Evolutionary conservation across 176 grass and related monocot genomes (phyloP).

Genomic region (Bothriochloa decipiens): DNA sequence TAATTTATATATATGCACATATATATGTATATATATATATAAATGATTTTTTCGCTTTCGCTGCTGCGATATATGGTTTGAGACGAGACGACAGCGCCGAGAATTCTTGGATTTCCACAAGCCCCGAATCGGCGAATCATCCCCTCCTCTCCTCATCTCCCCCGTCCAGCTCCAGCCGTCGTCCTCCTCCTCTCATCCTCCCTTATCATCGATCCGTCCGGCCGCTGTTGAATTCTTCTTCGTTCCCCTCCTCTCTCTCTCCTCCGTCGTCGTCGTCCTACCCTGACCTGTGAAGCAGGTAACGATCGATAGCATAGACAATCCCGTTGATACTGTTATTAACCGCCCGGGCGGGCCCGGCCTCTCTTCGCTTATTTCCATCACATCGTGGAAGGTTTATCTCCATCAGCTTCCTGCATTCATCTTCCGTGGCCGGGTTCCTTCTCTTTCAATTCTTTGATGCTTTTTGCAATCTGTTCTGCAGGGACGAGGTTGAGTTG

Average conservation of each 20-base stretch:
- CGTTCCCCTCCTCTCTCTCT: not conserved
- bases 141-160: constrained; percentile 25
- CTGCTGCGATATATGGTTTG: constrained; percentile 31
- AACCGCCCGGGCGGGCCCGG: too few species aligned
- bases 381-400: too few species aligned
- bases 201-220: constrained; percentile 8
- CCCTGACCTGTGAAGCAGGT: too few species aligned
- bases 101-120: constrained; percentile 54
- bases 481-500: not conserved
- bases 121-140: not conserved
- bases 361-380: too few species aligned
- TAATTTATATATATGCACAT: not conserved
- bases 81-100: constrained; percentile 21
- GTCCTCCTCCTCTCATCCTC: constrained; percentile 26
- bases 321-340: too few species aligned
- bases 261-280: not conserved
- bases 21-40: constrained; percentile 17
- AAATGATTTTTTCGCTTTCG: not conserved
- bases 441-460: too few species aligned
- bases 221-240: not conserved
- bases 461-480: too few species aligned
- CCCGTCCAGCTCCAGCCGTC: constrained; percentile 14
- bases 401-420: constrained; percentile 35
- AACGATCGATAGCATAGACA: too few species aligned
- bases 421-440: not conserved